Percentiles rank a stretch among this genome's conserved stretches.
Evolutionary conservation across 345 rosid species (phyloP).

Genomic region (Nasturtium officinale): DNA sequence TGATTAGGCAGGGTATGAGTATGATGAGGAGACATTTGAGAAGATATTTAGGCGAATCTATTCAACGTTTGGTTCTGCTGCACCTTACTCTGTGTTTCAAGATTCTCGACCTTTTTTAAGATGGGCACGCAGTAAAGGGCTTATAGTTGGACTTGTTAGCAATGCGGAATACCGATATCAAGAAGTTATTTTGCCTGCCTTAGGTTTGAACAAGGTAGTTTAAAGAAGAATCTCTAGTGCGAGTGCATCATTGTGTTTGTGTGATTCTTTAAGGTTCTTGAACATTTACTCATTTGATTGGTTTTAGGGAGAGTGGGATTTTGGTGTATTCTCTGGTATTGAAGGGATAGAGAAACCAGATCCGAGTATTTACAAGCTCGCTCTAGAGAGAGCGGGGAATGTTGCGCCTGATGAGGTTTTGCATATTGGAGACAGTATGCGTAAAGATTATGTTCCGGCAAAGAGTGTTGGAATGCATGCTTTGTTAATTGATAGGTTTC

Average conservation of each 20-base stretch:
- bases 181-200: slow-evolving; percentile 91
- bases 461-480: slow-evolving; percentile 91
- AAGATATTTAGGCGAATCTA: slow-evolving; percentile 81
- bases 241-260: slow-evolving; percentile 20
- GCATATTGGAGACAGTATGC: slow-evolving; percentile 94
- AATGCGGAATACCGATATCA: slow-evolving; percentile 83
- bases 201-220: slow-evolving; percentile 73
- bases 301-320: slow-evolving; percentile 88
- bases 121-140: slow-evolving; percentile 75
- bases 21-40: slow-evolving; percentile 90
- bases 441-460: slow-evolving; percentile 84
- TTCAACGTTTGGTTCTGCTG: slow-evolving; percentile 92
- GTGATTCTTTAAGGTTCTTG: slow-evolving; percentile 14
- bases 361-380: slow-evolving; percentile 70
- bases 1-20: slow-evolving; percentile 91
- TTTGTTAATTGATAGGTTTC: slow-evolving; percentile 80
- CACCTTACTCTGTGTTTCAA: slow-evolving; percentile 76
- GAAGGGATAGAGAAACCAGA: slow-evolving; percentile 96
- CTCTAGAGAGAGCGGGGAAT: slow-evolving; percentile 78
- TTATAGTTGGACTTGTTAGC: slow-evolving; percentile 78
- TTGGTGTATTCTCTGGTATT: slow-evolving; percentile 93
- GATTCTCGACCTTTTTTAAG: slow-evolving; percentile 84
- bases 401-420: slow-evolving; percentile 66
- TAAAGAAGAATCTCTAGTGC: neutral
- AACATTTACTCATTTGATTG: neutral